phyloP scores from a whole-genome alignment of 768 basidiomycete genomes.

The Tricholoma hemisulphureum region DNA sequence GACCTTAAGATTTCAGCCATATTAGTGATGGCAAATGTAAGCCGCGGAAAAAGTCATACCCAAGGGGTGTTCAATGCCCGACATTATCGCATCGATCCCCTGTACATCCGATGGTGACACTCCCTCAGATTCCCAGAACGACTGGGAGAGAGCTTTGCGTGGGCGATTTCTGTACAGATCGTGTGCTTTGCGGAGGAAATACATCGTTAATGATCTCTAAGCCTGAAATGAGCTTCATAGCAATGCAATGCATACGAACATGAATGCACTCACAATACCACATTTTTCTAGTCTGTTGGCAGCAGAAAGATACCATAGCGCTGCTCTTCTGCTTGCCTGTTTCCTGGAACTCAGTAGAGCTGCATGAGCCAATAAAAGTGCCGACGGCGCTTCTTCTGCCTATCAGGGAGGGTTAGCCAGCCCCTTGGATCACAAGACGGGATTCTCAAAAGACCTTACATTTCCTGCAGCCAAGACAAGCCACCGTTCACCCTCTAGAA shows the following conservation, averaged over 20 bases:
- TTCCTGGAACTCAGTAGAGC: slow-evolving; percentile 66
- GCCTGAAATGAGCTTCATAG: slow-evolving; percentile 2
- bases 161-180: slow-evolving; percentile 54
- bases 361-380: slow-evolving; percentile 78
- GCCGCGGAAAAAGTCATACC: slow-evolving; percentile 39
- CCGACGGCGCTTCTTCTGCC: slow-evolving; percentile 82
- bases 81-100: slow-evolving; percentile 62
- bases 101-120: slow-evolving; percentile 34
- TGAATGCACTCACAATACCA: slow-evolving; percentile 64
- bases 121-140: slow-evolving; percentile 77
- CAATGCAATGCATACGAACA: slow-evolving; percentile 1
- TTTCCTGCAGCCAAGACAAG: slow-evolving; percentile 81
- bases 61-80: slow-evolving; percentile 77
- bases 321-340: slow-evolving; percentile 57
- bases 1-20: slow-evolving; percentile 44
- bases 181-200: slow-evolving; percentile 72
- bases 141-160: slow-evolving; percentile 66
- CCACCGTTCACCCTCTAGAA: slow-evolving; percentile 80
- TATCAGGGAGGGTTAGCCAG: slow-evolving; percentile 37
- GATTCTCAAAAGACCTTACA: slow-evolving; percentile 42
- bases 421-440: not conserved
- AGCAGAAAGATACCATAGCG: slow-evolving; percentile 76
- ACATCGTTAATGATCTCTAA: slow-evolving; percentile 84
- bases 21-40: not conserved
- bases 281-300: slow-evolving; percentile 80